A percentile compares a stretch with the other conserved stretches of the same genome.
phyloP scores from a whole-genome alignment of 228 moss, liverwort and hornwort genomes.

The Sphagnum fallax region DNA sequence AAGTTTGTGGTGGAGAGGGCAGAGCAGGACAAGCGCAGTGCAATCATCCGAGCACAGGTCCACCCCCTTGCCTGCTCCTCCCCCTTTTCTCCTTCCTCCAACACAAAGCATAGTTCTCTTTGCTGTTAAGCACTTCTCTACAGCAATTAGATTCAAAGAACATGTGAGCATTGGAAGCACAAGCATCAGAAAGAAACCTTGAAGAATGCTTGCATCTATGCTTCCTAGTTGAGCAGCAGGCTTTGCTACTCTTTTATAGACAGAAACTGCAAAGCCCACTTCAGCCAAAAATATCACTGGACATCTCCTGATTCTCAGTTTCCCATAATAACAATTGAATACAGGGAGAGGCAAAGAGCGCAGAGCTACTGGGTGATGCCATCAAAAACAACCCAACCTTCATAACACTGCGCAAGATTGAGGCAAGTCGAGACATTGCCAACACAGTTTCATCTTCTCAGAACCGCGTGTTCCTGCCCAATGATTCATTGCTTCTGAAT shows the following conservation, averaged over 20 bases:
- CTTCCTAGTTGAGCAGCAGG: too few species aligned
- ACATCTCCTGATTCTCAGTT: too few species aligned
- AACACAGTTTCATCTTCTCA: background rate
- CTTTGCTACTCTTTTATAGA: too few species aligned
- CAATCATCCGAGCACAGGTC: slow-evolving; percentile 8
- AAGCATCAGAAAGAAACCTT: too few species aligned
- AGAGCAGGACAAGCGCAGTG: slow-evolving; percentile 16
- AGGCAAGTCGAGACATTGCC: slow-evolving; percentile 7
- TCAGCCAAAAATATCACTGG: too few species aligned
- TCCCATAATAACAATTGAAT: background rate
- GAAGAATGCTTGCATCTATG: too few species aligned
- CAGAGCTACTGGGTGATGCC: slow-evolving; percentile 2
- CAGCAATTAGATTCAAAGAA: too few species aligned
- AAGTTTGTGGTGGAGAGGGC: slow-evolving; percentile 18
- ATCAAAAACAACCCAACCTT: slow-evolving; percentile 3
- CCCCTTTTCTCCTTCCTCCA: too few species aligned
- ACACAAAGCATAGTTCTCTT: too few species aligned
- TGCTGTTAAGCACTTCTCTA: too few species aligned
- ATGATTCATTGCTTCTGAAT: slow-evolving; percentile 6
- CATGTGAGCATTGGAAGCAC: too few species aligned
- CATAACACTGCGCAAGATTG: slow-evolving; percentile 5
- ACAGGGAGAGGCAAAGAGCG: slow-evolving; percentile 15
- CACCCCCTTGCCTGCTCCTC: background rate
- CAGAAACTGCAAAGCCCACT: too few species aligned
- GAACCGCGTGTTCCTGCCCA: slow-evolving; percentile 3